Base-by-base conservation (phyloP, 805 yeast genomes). In the Wickerhamomyces xylosicus region DNA sequence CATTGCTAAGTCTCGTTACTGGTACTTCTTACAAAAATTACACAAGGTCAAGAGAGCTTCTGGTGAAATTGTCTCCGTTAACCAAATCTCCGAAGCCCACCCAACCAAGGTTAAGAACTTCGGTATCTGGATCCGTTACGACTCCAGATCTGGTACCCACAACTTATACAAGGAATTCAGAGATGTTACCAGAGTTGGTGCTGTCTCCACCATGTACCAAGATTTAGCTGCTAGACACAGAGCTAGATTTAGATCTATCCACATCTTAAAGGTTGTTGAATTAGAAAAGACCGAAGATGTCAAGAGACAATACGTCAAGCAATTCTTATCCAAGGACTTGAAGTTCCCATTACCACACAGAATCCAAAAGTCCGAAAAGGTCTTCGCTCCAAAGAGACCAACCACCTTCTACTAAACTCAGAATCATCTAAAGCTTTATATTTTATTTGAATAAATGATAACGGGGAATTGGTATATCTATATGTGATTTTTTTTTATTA, bases 171-270 rank as follows among this genome's bases (percentile, higher is more conserved):
- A 92, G 81, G 99, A 92, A 79, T 85, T 86, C 92, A 87, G 98
- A 75, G 98, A 90, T 63, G 95, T 90, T 61, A 74, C 96, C 78
- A 92, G 99, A 79, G 95, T 87, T 52, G 95, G 85, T 70, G 98
- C 97, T 58, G 97, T 92, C 66, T 95, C 85, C 72, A 76, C 92
- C 66, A 82, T 92, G 82, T 92, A 92, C 92, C 89, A 84, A 72
- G 99, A 92, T 74, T 84, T 92, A 84, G 99, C 99, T 73, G 97
- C 99, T 59, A 89, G 98, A 79, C 99, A 92, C 95, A 87, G 98
- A 83, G 92, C 98, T 66, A 87, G 99, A 81, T 92, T 92, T 81
- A 86, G 98, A 83, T 82, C 90, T 58, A 85, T 92, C 72, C 99
- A 92, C 85, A 86, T 92, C 71, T 85, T 92, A 71, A 92, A 92